Percentiles rank a stretch among this genome's conserved stretches.
These are phyloP conservation scores for Cardamine chenopodiifolia DNA, from an alignment of 345 rosid species.

Conservation along the genomic window DNA sequence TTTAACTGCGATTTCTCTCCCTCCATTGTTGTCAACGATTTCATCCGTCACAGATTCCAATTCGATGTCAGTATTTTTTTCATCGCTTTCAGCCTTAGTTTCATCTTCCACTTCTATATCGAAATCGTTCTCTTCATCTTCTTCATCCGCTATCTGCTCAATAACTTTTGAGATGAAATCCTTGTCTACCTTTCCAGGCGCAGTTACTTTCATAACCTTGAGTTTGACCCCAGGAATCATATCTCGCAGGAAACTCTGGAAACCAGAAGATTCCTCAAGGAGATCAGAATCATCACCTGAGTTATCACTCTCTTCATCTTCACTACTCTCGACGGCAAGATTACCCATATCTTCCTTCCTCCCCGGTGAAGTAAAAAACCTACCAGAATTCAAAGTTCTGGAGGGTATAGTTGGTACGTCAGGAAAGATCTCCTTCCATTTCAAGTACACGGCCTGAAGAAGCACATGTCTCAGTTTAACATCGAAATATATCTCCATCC, in stretches of 20 bases:
- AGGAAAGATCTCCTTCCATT: conserved; percentile 54
- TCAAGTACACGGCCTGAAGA: conserved; percentile 81
- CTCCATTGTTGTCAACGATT: conserved; percentile 57
- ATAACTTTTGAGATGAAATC: conserved; percentile 87
- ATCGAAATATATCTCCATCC: neutral
- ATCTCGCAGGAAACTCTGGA: conserved; percentile 73
- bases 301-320: conserved; percentile 63
- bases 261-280: conserved; percentile 71
- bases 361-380: conserved; percentile 51
- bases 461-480: conserved; percentile 21
- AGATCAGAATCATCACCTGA: conserved; percentile 72
- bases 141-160: conserved; percentile 81
- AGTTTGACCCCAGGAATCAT: conserved; percentile 87
- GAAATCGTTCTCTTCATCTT: conserved; percentile 64
- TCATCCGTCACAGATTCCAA: conserved; percentile 50
- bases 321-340: conserved; percentile 55
- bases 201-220: conserved; percentile 82
- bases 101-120: conserved; percentile 63
- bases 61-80: conserved; percentile 58
- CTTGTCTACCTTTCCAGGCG: conserved; percentile 73
- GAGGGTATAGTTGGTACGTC: conserved; percentile 52
- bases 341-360: conserved; percentile 60
- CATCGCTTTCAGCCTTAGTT: conserved; percentile 56
- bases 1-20: conserved; percentile 69
- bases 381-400: conserved; percentile 47